A percentile compares a stretch with the other conserved stretches of the same genome.
Conservation (phyloP, 345 rosid genomes). For the Balakata baccata region DNA sequence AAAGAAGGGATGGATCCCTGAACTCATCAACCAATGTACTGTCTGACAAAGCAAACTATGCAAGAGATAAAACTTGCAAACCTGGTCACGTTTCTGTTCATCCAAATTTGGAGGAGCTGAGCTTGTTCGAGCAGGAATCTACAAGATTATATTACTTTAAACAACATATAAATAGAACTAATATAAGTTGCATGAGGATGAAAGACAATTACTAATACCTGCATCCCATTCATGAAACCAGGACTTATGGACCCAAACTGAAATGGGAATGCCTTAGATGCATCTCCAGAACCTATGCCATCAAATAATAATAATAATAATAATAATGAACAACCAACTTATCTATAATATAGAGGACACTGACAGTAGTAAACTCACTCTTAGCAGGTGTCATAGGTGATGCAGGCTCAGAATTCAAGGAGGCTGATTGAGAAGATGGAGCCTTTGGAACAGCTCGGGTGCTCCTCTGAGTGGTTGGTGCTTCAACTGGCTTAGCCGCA, state of each 20-base stretch:
- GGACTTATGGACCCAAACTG: conserved; percentile 91
- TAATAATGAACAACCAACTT: background rate
- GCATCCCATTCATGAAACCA: conserved; percentile 74
- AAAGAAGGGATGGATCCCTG: background rate
- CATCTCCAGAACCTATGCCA: conserved; percentile 47
- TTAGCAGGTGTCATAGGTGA: conserved; percentile 46
- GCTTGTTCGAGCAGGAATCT: conserved; percentile 95
- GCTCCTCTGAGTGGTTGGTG: conserved; percentile 37
- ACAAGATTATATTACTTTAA: conserved; percentile 17
- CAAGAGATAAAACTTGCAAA: conserved; percentile 18
- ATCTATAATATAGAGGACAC: background rate
- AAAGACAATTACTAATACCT: conserved; percentile 32
- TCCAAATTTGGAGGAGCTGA: conserved; percentile 98
- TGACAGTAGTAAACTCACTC: conserved; percentile 34
- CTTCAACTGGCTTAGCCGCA: conserved; percentile 43
- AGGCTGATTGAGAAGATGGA: conserved; percentile 70
- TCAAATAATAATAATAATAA: background rate
- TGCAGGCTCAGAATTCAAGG: conserved; percentile 45
- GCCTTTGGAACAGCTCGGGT: conserved; percentile 65
- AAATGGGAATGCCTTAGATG: conserved; percentile 61
- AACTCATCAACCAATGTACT: background rate
- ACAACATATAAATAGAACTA: background rate
- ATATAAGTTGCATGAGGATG: background rate
- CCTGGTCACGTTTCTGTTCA: conserved; percentile 95
- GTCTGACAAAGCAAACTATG: background rate